These are phyloP conservation scores for Ganoderma resinaceum DNA, from an alignment of 1,284 basidiomycete genomes.

Conservation along the genomic window DNA sequence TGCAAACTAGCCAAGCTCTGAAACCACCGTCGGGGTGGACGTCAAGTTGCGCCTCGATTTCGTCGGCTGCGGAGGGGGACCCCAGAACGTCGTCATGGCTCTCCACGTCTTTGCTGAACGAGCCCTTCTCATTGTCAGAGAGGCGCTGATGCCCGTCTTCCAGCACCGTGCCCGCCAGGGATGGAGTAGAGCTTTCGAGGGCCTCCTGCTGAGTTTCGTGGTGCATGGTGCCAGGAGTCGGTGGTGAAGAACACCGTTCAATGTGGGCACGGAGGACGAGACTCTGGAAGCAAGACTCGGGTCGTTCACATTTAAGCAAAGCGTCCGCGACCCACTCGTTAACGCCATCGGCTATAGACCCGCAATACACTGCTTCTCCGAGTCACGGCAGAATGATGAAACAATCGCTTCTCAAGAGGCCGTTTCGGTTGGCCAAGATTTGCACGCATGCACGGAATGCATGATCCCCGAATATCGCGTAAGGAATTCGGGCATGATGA, in stretches of 20 bases:
- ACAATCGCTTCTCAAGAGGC: not conserved
- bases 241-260: not conserved
- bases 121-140: not conserved
- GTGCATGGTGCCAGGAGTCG: not conserved
- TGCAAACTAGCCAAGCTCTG: slow-evolving; percentile 47
- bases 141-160: not conserved
- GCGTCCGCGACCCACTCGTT: not conserved
- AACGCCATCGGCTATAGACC: not conserved
- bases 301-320: not conserved
- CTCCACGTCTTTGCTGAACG: not conserved
- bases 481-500: not conserved
- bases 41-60: not conserved
- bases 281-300: not conserved
- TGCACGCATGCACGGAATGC: not conserved
- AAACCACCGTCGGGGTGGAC: slow-evolving; percentile 47
- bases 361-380: not conserved
- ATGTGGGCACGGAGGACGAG: not conserved
- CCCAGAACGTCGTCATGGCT: not conserved
- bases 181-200: not conserved
- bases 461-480: not conserved
- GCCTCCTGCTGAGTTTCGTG: not conserved
- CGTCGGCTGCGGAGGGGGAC: not conserved
- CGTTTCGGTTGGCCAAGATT: not conserved
- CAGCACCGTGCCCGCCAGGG: not conserved
- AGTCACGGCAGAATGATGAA: not conserved